Evolutionary conservation across 2,329 filamentous ascomycete species (phyloP), one percentile per base, ranked within the genome.

Genomic region (Westerdykella sp.): DNA sequence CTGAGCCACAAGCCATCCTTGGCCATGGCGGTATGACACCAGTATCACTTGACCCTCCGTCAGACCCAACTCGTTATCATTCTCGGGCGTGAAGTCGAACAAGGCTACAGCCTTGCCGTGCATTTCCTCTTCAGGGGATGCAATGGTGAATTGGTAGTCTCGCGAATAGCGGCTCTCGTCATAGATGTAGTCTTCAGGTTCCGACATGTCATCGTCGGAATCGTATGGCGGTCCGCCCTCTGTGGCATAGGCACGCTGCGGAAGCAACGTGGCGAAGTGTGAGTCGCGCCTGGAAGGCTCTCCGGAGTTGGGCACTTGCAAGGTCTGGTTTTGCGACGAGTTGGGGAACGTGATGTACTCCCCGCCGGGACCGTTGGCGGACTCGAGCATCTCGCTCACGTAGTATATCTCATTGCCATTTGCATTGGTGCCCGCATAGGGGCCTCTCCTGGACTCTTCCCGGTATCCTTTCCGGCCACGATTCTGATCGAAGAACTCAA

Each of bases 1-100:
- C 69, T 96, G 87, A 4, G 93, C 93, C 18, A 98, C 93, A 40
- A 98, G 76, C 93, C 93, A 98, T 43, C 93, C 93, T 69, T 97
- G 89, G 13, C 91, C 91, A 62, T 97, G 90, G 35, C 93, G 80
- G 66, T 97, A 98, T 13, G 88, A 95, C 18, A 98, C 90, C 74
- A 93, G 85, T 44, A 98, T 95, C 44, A 96, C 87, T 62, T 98
- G 93, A 5, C 93, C 93, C 69, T 98, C 93, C 1, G 87, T 83
- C 37, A 98, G 73, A 4, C 89, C 88, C 44, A 98, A 73, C 67
- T 98, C 93, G 62, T 97, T 98, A 65, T 96, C 89, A 64, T 97
- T 96, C 67, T 97, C 91, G 25, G 90, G 80, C 55, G 83, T 83
- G 69, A 98, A 98, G 63, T 96, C 90, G 63, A 95, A 98, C 16